phyloP scores from a whole-genome alignment of 352 stramenopile genomes.

The Pythium diclinum region DNA sequence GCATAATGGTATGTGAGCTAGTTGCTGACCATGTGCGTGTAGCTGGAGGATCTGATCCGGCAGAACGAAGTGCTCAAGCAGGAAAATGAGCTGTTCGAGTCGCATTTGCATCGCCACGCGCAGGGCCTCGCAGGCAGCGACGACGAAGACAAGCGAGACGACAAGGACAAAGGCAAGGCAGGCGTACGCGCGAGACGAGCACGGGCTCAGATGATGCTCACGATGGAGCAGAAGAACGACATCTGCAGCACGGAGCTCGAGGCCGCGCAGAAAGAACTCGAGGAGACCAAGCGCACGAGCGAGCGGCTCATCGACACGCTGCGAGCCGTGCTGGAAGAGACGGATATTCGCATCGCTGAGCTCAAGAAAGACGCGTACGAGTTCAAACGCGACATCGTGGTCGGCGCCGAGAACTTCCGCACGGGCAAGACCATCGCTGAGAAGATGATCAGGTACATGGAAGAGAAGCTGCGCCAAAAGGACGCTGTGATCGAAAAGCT shows the following conservation, averaged over 20 bases:
- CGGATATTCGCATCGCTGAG: slow-evolving; percentile 92
- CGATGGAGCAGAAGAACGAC: slow-evolving; percentile 93
- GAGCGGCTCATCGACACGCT: slow-evolving; percentile 94
- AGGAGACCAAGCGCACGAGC: slow-evolving; percentile 87
- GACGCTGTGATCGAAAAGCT: slow-evolving; percentile 93
- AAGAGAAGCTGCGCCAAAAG: slow-evolving; percentile 92
- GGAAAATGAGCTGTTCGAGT: slow-evolving; percentile 90
- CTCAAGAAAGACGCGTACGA: slow-evolving; percentile 96
- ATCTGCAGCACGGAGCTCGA: slow-evolving; percentile 88
- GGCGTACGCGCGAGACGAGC: slow-evolving; percentile 42
- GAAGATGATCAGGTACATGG: slow-evolving; percentile 94
- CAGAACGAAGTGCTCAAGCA: slow-evolving; percentile 89
- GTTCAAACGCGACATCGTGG: slow-evolving; percentile 95
- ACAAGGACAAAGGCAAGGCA: slow-evolving; percentile 45
- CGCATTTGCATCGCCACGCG: slow-evolving; percentile 70
- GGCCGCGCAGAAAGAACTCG: slow-evolving; percentile 82
- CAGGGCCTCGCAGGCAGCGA: slow-evolving; percentile 45
- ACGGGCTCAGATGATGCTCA: slow-evolving; percentile 67
- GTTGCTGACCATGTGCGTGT: not conserved
- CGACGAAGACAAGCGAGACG: slow-evolving; percentile 63
- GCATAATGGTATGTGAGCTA: not conserved
- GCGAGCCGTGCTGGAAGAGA: slow-evolving; percentile 90
- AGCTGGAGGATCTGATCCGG: slow-evolving; percentile 83
- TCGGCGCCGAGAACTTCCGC: slow-evolving; percentile 92
- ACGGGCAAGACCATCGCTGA: slow-evolving; percentile 92